A percentile compares a stretch with the other conserved stretches of the same genome.
phyloP scores from a whole-genome alignment of 768 basidiomycete species.

The Daedaleopsis sinensis region DNA sequence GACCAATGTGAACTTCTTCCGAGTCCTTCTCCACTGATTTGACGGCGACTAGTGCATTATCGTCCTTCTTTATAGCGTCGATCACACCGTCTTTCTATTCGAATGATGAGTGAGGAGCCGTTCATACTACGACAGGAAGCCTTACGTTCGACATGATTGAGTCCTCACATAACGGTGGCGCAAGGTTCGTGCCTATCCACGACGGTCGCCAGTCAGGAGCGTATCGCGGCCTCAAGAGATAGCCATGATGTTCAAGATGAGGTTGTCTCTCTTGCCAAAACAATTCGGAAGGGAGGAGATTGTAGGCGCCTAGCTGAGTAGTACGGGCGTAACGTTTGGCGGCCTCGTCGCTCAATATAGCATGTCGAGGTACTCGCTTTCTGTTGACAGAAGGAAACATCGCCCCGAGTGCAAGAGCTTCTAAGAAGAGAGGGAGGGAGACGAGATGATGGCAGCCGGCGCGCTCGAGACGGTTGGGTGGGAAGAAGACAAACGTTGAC shows the following conservation, averaged over 20 bases:
- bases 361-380: neutral
- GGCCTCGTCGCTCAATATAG: conserved; percentile 1
- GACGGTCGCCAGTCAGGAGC: conserved; percentile 14
- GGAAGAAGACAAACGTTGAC: neutral
- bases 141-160: conserved; percentile 18
- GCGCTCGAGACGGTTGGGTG: neutral
- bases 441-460: neutral
- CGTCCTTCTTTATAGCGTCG: conserved; percentile 17
- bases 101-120: neutral
- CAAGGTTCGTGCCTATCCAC: conserved; percentile 12
- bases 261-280: conserved; percentile 20
- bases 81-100: conserved; percentile 11
- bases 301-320: conserved; percentile 11
- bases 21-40: conserved; percentile 8
- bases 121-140: neutral
- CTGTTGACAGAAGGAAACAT: neutral
- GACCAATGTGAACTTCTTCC: conserved; percentile 2
- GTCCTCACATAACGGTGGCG: conserved; percentile 20
- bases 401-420: neutral
- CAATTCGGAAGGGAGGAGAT: conserved; percentile 1
- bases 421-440: neutral
- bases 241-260: conserved; percentile 17
- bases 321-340: neutral
- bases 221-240: conserved; percentile 25
- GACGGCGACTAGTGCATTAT: conserved; percentile 20